A percentile compares a stretch with the other conserved stretches of the same genome.
Conservation (phyloP, 2,329 filamentous ascomycete species). For the Cucurbitaria berberidis region DNA sequence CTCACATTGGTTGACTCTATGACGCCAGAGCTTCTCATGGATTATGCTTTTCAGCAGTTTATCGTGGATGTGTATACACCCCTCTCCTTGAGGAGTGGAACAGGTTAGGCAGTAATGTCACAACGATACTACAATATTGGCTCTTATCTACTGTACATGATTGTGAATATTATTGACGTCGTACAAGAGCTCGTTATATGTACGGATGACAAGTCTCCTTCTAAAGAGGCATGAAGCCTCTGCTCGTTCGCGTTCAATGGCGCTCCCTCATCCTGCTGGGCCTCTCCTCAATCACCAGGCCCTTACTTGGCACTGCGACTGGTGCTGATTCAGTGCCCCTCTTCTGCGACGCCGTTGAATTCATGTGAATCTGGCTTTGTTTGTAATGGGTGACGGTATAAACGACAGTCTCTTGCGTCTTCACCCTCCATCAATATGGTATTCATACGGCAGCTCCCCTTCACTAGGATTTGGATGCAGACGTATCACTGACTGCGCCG, state of each 20-base stretch:
- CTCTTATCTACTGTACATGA: not conserved
- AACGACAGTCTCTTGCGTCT: too few relatives aligned
- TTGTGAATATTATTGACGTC: not conserved
- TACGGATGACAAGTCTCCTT: too few relatives aligned
- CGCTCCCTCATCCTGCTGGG: too few relatives aligned
- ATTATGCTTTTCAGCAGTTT: conserved; percentile 23
- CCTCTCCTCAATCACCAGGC: not conserved
- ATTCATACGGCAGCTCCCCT: conserved; percentile 45
- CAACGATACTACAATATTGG: conserved; percentile 32
- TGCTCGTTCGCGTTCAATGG: too few relatives aligned
- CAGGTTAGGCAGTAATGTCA: conserved; percentile 39
- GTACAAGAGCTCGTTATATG: too few relatives aligned
- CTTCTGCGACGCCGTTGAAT: not conserved
- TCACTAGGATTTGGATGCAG: conserved; percentile 30
- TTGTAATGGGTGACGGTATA: not conserved
- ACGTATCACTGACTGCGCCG: conserved; percentile 35
- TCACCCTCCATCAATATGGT: conserved; percentile 23
- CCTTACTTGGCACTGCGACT: not conserved
- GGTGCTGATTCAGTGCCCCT: not conserved
- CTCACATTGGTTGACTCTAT: conserved; percentile 36
- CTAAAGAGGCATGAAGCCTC: not conserved
- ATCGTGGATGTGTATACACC: conserved; percentile 28
- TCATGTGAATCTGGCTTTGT: not conserved
- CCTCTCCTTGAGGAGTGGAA: conserved; percentile 20
- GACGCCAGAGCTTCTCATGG: conserved; percentile 38